Base-by-base conservation (phyloP, 192 early-diverging fungal species). In the Podila clonocystis region DNA sequence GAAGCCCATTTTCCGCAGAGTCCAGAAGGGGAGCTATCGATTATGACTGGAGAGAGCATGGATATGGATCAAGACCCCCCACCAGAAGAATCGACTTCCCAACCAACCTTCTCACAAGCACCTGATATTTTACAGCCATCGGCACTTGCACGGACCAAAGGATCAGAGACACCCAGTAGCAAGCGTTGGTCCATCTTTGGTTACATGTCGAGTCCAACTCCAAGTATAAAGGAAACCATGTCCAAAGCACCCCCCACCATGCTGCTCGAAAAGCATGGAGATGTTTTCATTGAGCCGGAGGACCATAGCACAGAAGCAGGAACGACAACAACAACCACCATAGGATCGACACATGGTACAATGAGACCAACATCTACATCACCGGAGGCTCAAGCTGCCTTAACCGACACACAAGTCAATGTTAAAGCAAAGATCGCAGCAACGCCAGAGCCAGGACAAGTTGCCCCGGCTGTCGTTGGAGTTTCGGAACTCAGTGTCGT, bases 171-270 rank as follows among this genome's bases (percentile, higher is more conserved):
- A n/a, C 65, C 17, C 58, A 31, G 33, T 52, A 52, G 17, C 50
- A 80, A 73, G 58, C 70, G 77, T 1, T 80, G 77, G 77, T 80
- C 77, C 2, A 36, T 80, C 12, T 80, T 80, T 28, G 65, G 70
- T 41, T 80, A 68, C 48, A 68, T 15, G 52, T n/a, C 38, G 38
- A 22, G n/a, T 52, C 50, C 50, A 6, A 22, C 50, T 52, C 50
- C 34, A 36, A 36, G 34, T 36, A 36, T 36, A 36, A 36, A 62
- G 24, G 65, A 31, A 15, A 24, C 11, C 12, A 33, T 3, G 33
- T 3, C 33, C 0, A 33, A 33, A 33, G 15, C 62, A n/a, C 50
- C 50, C 5, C 15, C 59, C 5, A 17, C 7, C 11, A 79, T 48
- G 15, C 33, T 33, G 15, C 65, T 80, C 15, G 58, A 29, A 9